Evolutionary conservation across 2,329 filamentous ascomycete species (phyloP), one percentile per base, ranked within the genome.

Genomic region (Diaporthe aspalathi): DNA sequence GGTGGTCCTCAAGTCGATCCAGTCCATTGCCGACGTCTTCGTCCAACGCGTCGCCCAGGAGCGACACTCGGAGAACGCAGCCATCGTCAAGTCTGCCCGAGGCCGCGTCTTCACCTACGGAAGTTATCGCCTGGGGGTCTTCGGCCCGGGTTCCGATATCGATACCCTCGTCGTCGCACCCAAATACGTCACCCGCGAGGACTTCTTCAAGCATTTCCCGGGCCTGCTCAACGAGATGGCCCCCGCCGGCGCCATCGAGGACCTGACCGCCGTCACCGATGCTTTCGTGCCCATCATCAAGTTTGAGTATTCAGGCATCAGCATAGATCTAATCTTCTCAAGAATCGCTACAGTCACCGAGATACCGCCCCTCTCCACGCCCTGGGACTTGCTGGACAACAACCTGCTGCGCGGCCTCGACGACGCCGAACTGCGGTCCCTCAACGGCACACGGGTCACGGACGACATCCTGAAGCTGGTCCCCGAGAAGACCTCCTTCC

Each of bases 231-330:
- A 92, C 76, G 87, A 91, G 75, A 92, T 96, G 88, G 91, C 93
- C 1, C 90, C 92, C 11, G 84, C 90, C 47, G 93, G 91, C n/a
- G 88, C 94, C 72, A 94, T 98, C 76, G 92, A 93, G 72, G 94
- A 97, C 79, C 86, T 98, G 77, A 92, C 93, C 2, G 90, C 92
- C 0, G 96, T 99, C 47, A 92, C 92, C 60, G 95, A 97, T 78
- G 94, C 95, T 5, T 97, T 94, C 78, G 95, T 98, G 9, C 96
- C 96, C 60, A 97, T 99, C 80, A 98, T 99, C 85, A 98, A 98
- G 80, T 93, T 98, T 78, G 94, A 97, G 80, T 94, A 97, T 76
- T 90, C 88, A 66, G 93, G 92, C 63, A 97, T 99, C 79, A 96
- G 94, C 80, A 97, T 99, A 79, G 96, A 99, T 87, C 84, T 99